Percentiles rank a stretch among this genome's conserved stretches.
These are phyloP conservation scores for Rubia tinctorum DNA, from an alignment of 305 asterid genomes.

Conservation along the genomic window DNA sequence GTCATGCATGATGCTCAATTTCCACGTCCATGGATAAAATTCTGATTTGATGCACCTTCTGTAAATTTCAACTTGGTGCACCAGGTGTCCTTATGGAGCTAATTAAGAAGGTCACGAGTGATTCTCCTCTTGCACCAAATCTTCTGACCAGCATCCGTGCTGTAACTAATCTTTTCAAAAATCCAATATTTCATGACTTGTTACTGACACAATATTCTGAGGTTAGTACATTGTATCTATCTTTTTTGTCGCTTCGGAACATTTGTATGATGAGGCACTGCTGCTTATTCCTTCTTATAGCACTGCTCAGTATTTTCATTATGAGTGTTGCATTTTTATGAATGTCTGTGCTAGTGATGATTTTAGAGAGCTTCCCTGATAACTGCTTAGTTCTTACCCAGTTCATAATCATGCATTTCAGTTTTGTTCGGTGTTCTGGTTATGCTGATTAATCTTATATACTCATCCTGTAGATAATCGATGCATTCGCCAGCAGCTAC, in stretches of 20 bases:
- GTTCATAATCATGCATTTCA: background rate
- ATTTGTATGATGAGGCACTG: background rate
- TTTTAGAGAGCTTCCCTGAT: background rate
- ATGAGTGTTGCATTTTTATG: background rate
- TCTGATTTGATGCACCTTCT: slow-evolving; percentile 5
- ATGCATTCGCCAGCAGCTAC: slow-evolving; percentile 73
- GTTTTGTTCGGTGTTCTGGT: background rate
- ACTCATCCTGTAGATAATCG: slow-evolving; percentile 65
- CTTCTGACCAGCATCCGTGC: slow-evolving; percentile 84
- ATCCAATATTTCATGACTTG: slow-evolving; percentile 53
- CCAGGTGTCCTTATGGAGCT: slow-evolving; percentile 65
- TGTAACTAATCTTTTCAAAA: slow-evolving; percentile 80
- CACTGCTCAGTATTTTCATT: background rate
- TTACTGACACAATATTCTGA: slow-evolving; percentile 63
- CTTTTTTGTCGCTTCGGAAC: background rate
- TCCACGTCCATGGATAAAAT: slow-evolving; percentile 9
- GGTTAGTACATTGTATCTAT: slow-evolving; percentile 41
- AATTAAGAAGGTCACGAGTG: slow-evolving; percentile 73
- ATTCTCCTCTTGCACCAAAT: slow-evolving; percentile 79
- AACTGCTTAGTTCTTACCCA: background rate
- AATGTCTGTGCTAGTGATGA: background rate
- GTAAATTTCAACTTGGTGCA: slow-evolving; percentile 22
- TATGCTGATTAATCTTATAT: background rate
- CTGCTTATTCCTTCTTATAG: background rate
- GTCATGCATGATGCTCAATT: background rate